phyloP scores from a whole-genome alignment of 1,284 basidiomycete species.

The Volvariella volvacea region DNA sequence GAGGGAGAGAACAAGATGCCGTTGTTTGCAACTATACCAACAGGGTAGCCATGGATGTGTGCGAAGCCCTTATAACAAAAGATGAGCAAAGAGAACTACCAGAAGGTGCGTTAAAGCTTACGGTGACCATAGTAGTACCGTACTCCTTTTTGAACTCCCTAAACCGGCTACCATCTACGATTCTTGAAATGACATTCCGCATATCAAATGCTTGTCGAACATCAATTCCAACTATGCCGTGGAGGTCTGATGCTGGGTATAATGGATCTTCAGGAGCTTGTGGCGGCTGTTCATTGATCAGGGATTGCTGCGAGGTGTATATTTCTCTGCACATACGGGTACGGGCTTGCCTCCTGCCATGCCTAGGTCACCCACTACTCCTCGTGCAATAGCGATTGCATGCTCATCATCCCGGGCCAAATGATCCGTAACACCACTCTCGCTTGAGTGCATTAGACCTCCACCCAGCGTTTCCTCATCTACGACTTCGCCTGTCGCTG shows the following conservation, averaged over 20 bases:
- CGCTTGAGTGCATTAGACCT: slow-evolving; percentile 90
- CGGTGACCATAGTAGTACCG: slow-evolving; percentile 85
- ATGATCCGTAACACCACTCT: slow-evolving; percentile 93
- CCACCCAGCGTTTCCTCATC: slow-evolving; percentile 91
- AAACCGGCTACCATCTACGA: slow-evolving; percentile 89
- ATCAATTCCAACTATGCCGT: slow-evolving; percentile 90
- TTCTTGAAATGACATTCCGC: slow-evolving; percentile 86
- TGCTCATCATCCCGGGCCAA: slow-evolving; percentile 86
- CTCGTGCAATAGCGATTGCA: slow-evolving; percentile 80
- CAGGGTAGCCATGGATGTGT: slow-evolving; percentile 81
- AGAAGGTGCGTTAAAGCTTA: slow-evolving; percentile 26
- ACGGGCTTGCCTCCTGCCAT: slow-evolving; percentile 41
- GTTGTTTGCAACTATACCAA: slow-evolving; percentile 90
- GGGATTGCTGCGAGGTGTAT: neutral
- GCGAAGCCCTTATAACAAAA: slow-evolving; percentile 70
- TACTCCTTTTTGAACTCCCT: slow-evolving; percentile 96
- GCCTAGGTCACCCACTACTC: slow-evolving; percentile 79
- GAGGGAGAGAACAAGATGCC: slow-evolving; percentile 93
- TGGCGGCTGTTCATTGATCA: slow-evolving; percentile 38
- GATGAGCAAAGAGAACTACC: neutral
- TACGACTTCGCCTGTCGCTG: slow-evolving; percentile 89
- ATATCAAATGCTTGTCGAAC: slow-evolving; percentile 87
- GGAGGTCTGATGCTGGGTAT: slow-evolving; percentile 76
- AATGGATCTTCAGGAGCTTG: slow-evolving; percentile 64
- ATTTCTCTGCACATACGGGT: slow-evolving; percentile 35